Base-by-base conservation (phyloP, 352 stramenopile species). In the Pythium brassicae region DNA sequence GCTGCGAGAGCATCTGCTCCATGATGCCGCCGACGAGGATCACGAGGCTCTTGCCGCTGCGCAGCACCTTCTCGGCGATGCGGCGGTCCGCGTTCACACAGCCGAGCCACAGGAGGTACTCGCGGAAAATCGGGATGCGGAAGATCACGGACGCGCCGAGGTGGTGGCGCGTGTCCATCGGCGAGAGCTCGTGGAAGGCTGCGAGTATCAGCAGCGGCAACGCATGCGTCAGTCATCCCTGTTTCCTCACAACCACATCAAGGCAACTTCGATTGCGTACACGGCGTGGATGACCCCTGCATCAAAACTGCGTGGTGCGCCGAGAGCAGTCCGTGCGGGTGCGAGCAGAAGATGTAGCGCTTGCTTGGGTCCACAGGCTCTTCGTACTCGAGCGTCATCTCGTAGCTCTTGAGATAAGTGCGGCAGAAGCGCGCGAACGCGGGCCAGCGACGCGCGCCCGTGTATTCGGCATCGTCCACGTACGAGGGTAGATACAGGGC, bases 1-100 rank as follows among this genome's bases (percentile, higher is more conserved):
- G 69, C 53, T 87, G 61, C 43, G 82, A 83, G 22, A 92, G 59
- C 83, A 94, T 90, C 64, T 94, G 82, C 76, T 94, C 84, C 17
- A 78, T 62, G 65, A 92, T 91, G 32, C 83, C 82, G 4, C 84
- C 83, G 39, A 94, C 80, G 17, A 92, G 51, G 37, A 93, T 94
- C 23, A 89, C 79, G 44, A 91, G 57, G 59, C 78, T 92, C 66
- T 90, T 89, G 49, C 74, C 81, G 50, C 78, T 73, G 20, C 62
- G 65, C 32, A 92, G 72, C 57, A 87, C 69, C 64, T 82, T 29
- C 45, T 89, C 73, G 11, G 84, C 84, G 8, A 88, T 72, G 43
- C 56, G 71, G 20, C 78, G 81, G 29, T 76, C 61, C 3, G 83
- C 84, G 57, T 94, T 83, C 25, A 92, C 83, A 50, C 78, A 89